phyloP scores from a whole-genome alignment of 768 basidiomycete genomes.

The Leccinum olivaceopallidum region DNA sequence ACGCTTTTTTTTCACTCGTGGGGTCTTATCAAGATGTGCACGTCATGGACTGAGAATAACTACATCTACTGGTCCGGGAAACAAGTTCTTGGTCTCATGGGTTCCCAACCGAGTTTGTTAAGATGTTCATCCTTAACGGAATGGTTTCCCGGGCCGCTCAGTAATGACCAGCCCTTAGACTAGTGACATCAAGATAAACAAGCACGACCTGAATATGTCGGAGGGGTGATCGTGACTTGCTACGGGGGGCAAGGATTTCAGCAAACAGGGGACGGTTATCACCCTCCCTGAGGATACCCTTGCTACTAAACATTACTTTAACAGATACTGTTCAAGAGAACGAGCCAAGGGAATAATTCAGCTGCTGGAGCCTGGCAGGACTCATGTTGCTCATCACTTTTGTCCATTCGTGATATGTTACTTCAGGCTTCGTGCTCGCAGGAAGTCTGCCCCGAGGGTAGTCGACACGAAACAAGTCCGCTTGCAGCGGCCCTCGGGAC shows the following conservation, averaged over 20 bases:
- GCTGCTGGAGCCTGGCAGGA: not conserved
- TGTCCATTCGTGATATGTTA: conserved; percentile 35
- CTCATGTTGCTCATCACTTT: conserved; percentile 40
- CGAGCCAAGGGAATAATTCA: not conserved
- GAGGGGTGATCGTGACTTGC: conserved; percentile 28
- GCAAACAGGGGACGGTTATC: conserved; percentile 35
- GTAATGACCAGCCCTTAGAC: conserved; percentile 4
- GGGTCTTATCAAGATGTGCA: not conserved
- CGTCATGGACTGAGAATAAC: not conserved
- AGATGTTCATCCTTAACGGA: conserved; percentile 37
- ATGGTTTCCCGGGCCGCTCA: conserved; percentile 28
- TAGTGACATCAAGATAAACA: not conserved
- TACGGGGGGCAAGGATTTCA: conserved; percentile 33
- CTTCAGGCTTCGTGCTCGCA: conserved; percentile 28
- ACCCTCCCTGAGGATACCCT: conserved; percentile 34
- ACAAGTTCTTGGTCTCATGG: conserved; percentile 29
- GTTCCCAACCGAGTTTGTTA: conserved; percentile 42
- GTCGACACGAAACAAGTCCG: conserved; percentile 2
- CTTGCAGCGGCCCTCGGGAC: conserved; percentile 43
- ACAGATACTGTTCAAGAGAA: conserved; percentile 29
- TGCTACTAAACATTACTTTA: conserved; percentile 12
- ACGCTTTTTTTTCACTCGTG: not conserved
- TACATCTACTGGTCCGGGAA: conserved; percentile 5
- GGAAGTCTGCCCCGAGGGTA: conserved; percentile 34
- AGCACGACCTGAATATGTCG: not conserved